These are phyloP conservation scores for Fusarium sterilihyphosum DNA, from an alignment of 2,329 filamentous ascomycete species.

Conservation along the genomic window DNA sequence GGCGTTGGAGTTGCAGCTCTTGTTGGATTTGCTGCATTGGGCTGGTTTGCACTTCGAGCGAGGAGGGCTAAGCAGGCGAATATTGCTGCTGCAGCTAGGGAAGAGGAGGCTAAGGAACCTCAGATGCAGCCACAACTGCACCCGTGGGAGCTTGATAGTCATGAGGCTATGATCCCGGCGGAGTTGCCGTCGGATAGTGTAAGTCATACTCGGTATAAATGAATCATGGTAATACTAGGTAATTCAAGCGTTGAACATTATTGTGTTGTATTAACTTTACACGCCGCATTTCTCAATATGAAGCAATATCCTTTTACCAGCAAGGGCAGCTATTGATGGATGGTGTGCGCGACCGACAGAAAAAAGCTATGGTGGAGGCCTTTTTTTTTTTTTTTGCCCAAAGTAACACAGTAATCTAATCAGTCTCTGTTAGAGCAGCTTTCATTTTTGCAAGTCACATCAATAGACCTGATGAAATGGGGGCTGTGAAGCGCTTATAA, in stretches of 20 bases:
- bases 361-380: fast-evolving
- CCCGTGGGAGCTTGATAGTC: not conserved
- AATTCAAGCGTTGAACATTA: not conserved
- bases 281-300: fast-evolving
- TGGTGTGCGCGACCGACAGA: not conserved
- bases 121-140: not conserved
- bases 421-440: too few species aligned
- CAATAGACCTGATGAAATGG: too few species aligned
- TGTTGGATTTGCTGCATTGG: not conserved
- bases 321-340: too few species aligned
- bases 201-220: not conserved
- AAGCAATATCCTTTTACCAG: too few species aligned
- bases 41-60: not conserved
- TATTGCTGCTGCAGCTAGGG: not conserved
- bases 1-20: not conserved
- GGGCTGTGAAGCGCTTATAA: not conserved
- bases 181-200: not conserved
- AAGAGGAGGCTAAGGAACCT: not conserved
- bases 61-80: not conserved
- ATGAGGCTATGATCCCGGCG: not conserved
- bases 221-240: not conserved
- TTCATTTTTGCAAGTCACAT: not conserved
- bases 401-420: too few species aligned
- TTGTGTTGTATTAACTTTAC: fast-evolving
- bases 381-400: not conserved